Percentiles rank a stretch among this genome's conserved stretches.
These are phyloP conservation scores for Hypoxylon rickii DNA, from an alignment of 495 filamentous ascomycete species.

Conservation along the genomic window DNA sequence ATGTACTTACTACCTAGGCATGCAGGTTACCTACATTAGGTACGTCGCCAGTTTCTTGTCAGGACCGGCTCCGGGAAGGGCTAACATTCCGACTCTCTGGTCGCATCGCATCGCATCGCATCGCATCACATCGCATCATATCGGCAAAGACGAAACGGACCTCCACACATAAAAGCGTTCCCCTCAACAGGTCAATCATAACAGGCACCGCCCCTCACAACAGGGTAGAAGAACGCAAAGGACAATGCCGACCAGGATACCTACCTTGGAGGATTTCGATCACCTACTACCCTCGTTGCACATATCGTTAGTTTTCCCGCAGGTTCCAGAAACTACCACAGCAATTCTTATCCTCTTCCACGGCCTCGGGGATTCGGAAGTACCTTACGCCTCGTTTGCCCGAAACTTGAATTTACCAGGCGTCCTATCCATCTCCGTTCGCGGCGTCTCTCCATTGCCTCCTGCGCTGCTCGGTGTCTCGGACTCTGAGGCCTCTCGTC, in stretches of 20 bases:
- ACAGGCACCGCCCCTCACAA: too few species aligned
- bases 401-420: conserved; percentile 77
- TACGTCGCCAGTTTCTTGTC: too few species aligned
- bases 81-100: too few species aligned
- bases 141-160: too few species aligned
- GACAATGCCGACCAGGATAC: conserved; percentile 44
- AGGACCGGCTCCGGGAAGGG: too few species aligned
- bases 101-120: too few species aligned
- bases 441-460: conserved; percentile 73
- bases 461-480: conserved; percentile 65
- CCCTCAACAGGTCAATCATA: too few species aligned
- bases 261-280: conserved; percentile 43
- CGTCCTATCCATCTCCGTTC: conserved; percentile 75
- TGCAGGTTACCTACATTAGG: too few species aligned
- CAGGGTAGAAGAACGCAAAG: too few species aligned
- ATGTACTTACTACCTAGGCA: background rate
- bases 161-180: too few species aligned
- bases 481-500: conserved; percentile 6
- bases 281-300: conserved; percentile 36
- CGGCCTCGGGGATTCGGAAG: conserved; percentile 80
- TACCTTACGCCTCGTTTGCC: conserved; percentile 72
- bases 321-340: conserved; percentile 54
- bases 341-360: conserved; percentile 88
- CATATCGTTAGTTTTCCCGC: conserved; percentile 41
- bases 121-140: too few species aligned